A percentile compares a stretch with the other conserved stretches of the same genome.
Conservation (phyloP, 2,329 filamentous ascomycete genomes). For the Raffaelea deltoideospora region DNA sequence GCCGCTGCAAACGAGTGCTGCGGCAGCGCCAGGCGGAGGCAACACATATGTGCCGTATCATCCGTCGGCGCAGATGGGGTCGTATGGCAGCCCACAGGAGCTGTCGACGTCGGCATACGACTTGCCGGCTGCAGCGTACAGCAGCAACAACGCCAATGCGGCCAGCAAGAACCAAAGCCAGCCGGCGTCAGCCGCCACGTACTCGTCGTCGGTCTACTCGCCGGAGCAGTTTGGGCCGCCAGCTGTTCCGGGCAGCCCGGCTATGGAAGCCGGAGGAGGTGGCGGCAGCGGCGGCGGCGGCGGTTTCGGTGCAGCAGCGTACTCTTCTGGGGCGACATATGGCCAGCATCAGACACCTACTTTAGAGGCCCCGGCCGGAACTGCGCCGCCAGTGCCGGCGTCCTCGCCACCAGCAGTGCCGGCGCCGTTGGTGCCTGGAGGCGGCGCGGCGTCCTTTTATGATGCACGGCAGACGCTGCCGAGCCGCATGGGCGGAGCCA, state of each 20-base stretch:
- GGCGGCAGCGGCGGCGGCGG: too few species aligned
- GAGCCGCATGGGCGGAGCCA: slow-evolving; percentile 14
- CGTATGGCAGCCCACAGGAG: slow-evolving; percentile 60
- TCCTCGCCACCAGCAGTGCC: slow-evolving; percentile 14
- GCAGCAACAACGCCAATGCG: slow-evolving; percentile 9
- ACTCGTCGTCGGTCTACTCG: slow-evolving; percentile 31
- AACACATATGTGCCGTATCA: slow-evolving; percentile 32
- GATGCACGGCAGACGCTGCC: slow-evolving; percentile 30
- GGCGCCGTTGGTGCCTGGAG: slow-evolving; percentile 19
- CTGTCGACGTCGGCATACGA: slow-evolving; percentile 65
- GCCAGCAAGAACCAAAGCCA: neutral
- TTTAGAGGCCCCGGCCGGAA: too few species aligned
- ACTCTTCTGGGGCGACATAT: slow-evolving; percentile 5
- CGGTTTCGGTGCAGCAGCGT: slow-evolving; percentile 14
- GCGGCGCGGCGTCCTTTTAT: slow-evolving; percentile 11
- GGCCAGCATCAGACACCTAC: too few species aligned
- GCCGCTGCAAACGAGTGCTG: slow-evolving; percentile 31
- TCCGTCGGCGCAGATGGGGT: slow-evolving; percentile 28
- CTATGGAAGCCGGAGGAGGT: slow-evolving; percentile 15
- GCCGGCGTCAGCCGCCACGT: slow-evolving; percentile 25
- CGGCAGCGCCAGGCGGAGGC: slow-evolving; percentile 25
- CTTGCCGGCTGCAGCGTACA: slow-evolving; percentile 47
- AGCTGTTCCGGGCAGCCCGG: slow-evolving; percentile 14
- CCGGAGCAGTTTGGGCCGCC: slow-evolving; percentile 26
- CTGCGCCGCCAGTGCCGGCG: slow-evolving; percentile 4